Evolutionary conservation across 257 asterid species (phyloP).

Genomic region (Craterostigma plantagineum): DNA sequence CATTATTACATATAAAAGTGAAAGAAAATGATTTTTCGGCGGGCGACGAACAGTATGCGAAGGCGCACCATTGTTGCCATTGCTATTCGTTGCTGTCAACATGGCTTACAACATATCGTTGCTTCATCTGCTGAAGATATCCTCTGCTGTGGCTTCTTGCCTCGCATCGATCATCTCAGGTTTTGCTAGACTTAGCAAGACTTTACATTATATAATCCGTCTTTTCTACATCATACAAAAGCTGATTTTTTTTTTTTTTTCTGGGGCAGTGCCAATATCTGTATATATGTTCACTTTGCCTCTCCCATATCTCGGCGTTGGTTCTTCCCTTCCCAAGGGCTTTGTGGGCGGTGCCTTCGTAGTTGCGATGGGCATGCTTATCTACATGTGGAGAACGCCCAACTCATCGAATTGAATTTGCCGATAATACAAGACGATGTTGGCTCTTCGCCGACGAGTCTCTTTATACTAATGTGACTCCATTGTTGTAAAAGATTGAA

Average conservation of each 20-base stretch:
- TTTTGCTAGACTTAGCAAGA: conserved; percentile 12
- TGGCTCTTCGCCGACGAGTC: too few species aligned
- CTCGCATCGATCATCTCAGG: conserved; percentile 96
- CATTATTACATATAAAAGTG: neutral
- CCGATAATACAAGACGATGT: too few species aligned
- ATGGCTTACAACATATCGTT: conserved; percentile 77
- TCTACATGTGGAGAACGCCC: conserved; percentile 56
- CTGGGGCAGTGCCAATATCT: conserved; percentile 80
- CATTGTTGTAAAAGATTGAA: too few species aligned
- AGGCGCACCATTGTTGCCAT: conserved; percentile 83
- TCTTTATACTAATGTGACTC: too few species aligned
- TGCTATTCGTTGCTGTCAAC: conserved; percentile 71
- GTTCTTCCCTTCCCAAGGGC: conserved; percentile 80
- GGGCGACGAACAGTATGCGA: conserved; percentile 56
- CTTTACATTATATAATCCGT: neutral
- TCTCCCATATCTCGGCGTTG: conserved; percentile 69
- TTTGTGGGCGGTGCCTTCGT: conserved; percentile 58
- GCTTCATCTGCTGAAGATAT: conserved; percentile 80
- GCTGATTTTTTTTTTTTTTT: conserved; percentile 3
- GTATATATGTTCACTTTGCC: conserved; percentile 82
- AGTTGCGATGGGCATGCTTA: conserved; percentile 48
- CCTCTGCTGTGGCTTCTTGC: conserved; percentile 91
- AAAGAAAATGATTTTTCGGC: too few species aligned
- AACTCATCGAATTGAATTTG: conserved; percentile 13
- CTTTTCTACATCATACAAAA: neutral